Conservation (phyloP, 2,329 filamentous ascomycete species). For the Diaporthe aspalathi region DNA sequence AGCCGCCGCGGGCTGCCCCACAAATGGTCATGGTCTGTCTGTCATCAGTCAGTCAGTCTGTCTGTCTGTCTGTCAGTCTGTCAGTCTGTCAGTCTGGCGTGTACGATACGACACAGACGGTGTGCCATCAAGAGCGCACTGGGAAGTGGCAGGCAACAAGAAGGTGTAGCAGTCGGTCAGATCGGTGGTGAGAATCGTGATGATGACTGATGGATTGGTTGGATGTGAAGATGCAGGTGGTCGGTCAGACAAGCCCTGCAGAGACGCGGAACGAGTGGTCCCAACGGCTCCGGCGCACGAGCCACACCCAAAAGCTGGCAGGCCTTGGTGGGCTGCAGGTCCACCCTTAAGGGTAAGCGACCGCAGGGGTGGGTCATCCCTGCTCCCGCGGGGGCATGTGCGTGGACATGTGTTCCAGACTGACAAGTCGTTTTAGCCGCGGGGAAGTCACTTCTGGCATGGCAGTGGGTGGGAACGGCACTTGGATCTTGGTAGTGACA, state of each 20-base stretch:
- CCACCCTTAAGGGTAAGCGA: constrained; percentile 27
- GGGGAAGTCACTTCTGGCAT: not conserved
- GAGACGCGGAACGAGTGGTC: constrained; percentile 20
- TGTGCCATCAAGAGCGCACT: constrained; percentile 19
- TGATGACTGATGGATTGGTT: constrained; percentile 16
- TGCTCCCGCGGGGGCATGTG: constrained; percentile 21
- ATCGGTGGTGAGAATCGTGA: not conserved
- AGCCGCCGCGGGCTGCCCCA: constrained; percentile 20
- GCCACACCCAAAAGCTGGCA: not conserved
- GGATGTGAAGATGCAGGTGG: not conserved
- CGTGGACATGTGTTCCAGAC: constrained; percentile 12
- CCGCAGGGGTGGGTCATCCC: constrained; percentile 21
- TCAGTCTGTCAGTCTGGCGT: too few species aligned
- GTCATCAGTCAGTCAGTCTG: too few species aligned
- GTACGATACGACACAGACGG: constrained; percentile 14
- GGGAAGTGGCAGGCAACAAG: not conserved
- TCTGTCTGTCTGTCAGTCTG: too few species aligned
- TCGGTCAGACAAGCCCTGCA: constrained; percentile 20
- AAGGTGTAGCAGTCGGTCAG: not conserved
- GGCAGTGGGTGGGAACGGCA: not conserved
- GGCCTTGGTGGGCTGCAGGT: not conserved
- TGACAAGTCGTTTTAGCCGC: constrained; percentile 19
- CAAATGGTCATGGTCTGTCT: not conserved
- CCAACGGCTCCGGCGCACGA: constrained; percentile 18
- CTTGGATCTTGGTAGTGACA: not conserved